Conservation (phyloP, 768 basidiomycete species). For the Boletus rubescentipes region DNA sequence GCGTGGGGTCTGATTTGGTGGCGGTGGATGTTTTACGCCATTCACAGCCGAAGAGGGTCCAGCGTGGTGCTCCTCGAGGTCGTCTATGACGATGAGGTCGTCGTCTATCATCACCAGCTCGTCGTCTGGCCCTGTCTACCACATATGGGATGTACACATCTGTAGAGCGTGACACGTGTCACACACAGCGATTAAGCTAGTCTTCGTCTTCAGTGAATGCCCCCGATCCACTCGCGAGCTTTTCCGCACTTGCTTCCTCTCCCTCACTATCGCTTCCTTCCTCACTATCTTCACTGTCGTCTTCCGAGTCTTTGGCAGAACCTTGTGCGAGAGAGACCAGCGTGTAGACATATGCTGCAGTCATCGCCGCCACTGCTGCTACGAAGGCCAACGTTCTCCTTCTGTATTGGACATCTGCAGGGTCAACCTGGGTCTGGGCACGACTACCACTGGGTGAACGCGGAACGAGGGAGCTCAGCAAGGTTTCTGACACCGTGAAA, state of each 20-base stretch:
- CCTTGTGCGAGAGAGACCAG: not conserved
- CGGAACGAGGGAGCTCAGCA: slow-evolving; percentile 41
- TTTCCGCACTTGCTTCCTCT: slow-evolving; percentile 17
- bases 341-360: slow-evolving; percentile 38
- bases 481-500: slow-evolving; percentile 17
- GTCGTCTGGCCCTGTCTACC: not conserved
- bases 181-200: not conserved
- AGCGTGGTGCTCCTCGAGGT: slow-evolving; percentile 44
- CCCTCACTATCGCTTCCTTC: slow-evolving; percentile 11
- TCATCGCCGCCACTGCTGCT: slow-evolving; percentile 43
- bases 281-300: not conserved
- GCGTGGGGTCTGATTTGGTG: slow-evolving; percentile 21
- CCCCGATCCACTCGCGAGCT: not conserved
- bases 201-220: slow-evolving; percentile 15
- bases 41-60: slow-evolving; percentile 37
- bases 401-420: slow-evolving; percentile 47
- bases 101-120: slow-evolving; percentile 45
- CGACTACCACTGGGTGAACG: slow-evolving; percentile 21
- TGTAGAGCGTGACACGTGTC: slow-evolving; percentile 17
- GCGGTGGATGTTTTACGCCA: slow-evolving; percentile 19
- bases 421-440: slow-evolving; percentile 21
- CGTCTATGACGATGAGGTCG: slow-evolving; percentile 63
- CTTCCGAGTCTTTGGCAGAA: not conserved
- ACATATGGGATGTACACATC: not conserved
- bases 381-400: slow-evolving; percentile 56